phyloP scores from a whole-genome alignment of 2,329 filamentous ascomycete genomes.

The Hirsutella thompsonii region DNA sequence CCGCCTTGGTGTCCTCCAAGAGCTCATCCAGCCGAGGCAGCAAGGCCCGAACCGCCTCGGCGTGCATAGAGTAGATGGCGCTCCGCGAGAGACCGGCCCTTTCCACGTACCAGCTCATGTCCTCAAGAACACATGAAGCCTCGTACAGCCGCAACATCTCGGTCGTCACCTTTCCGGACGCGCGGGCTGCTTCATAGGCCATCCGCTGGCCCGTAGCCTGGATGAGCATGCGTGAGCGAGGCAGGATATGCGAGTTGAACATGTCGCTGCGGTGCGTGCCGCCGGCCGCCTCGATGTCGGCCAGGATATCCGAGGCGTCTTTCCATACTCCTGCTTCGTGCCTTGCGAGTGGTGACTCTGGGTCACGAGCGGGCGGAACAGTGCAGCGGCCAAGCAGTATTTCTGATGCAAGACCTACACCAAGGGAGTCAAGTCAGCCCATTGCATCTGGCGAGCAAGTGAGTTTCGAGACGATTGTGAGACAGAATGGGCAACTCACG shows the following conservation, averaged over 20 bases:
- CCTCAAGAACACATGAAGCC: slow-evolving; percentile 4
- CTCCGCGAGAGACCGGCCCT: not conserved
- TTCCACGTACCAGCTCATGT: slow-evolving; percentile 7
- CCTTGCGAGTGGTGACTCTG: slow-evolving; percentile 8
- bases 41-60: not conserved
- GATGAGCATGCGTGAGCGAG: slow-evolving; percentile 11
- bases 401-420: slow-evolving; percentile 8
- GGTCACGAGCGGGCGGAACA: slow-evolving; percentile 7
- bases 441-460: not conserved
- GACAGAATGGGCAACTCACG: slow-evolving; percentile 10
- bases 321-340: slow-evolving; percentile 11
- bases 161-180: not conserved
- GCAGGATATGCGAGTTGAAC: slow-evolving; percentile 11
- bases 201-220: slow-evolving; percentile 15
- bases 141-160: slow-evolving; percentile 6
- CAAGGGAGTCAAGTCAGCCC: not conserved
- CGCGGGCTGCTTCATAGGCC: slow-evolving; percentile 13
- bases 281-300: slow-evolving; percentile 1
- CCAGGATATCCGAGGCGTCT: slow-evolving; percentile 8
- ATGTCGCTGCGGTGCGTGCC: slow-evolving; percentile 6
- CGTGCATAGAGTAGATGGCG: not conserved
- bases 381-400: slow-evolving; percentile 11
- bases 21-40: slow-evolving; percentile 1
- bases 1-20: not conserved
- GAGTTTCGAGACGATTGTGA: not conserved